phyloP scores from a whole-genome alignment of 2,329 filamentous ascomycete species.

The Apiospora hydei region DNA sequence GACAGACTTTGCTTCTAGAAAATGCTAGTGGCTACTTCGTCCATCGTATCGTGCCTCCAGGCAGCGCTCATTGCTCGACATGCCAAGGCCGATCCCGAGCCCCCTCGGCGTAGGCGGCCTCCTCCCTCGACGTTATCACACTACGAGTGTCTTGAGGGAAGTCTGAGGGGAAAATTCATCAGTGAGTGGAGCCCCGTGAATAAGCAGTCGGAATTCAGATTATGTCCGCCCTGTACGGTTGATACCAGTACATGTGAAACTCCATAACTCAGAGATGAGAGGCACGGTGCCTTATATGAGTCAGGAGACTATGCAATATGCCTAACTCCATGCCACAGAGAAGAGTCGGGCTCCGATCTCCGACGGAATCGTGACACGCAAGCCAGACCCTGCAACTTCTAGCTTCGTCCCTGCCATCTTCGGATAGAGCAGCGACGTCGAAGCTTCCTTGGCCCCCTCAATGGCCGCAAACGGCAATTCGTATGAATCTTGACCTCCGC shows the following conservation, averaged over 20 bases:
- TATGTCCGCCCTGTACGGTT: neutral
- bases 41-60: no score
- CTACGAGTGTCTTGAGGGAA: neutral
- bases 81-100: no score
- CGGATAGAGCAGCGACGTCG: neutral
- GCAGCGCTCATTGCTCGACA: no score
- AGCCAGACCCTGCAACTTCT: neutral
- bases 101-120: no score
- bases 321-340: neutral
- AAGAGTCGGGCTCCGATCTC: neutral
- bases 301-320: no score
- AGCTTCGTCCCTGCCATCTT: neutral
- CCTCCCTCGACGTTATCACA: no score
- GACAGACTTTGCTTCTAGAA: neutral
- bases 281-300: neutral
- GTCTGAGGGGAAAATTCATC: neutral
- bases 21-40: neutral
- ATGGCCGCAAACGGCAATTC: neutral
- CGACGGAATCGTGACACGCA: neutral
- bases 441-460: neutral
- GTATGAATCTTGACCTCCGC: neutral
- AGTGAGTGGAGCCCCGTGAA: neutral
- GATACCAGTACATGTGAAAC: neutral
- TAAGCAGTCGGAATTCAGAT: neutral
- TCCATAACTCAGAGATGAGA: neutral